These are phyloP conservation scores for Lichtheimia ornata DNA, from an alignment of 371 early-diverging fungal genomes.

Conservation along the genomic window DNA sequence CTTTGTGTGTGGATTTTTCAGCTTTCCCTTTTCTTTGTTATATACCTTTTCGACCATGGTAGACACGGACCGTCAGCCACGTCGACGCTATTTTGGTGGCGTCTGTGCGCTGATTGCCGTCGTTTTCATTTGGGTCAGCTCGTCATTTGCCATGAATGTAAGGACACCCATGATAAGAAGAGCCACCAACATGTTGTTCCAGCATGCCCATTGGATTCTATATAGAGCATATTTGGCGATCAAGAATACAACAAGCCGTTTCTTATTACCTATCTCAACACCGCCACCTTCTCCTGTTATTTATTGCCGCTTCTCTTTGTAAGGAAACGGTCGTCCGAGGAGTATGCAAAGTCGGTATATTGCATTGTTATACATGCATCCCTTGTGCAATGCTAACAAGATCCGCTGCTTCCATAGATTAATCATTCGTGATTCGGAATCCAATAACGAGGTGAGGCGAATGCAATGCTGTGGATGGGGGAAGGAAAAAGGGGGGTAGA, in stretches of 20 bases:
- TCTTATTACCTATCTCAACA: conserved; percentile 79
- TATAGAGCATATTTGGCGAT: conserved; percentile 70
- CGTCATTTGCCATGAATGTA: conserved; percentile 82
- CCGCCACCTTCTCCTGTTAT: conserved; percentile 78
- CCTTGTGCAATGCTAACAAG: too few species aligned
- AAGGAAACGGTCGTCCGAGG: conserved; percentile 13
- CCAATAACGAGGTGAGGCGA: not conserved
- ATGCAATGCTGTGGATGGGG: not conserved
- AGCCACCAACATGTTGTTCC: not conserved
- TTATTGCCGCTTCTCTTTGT: conserved; percentile 41
- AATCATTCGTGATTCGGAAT: conserved; percentile 6
- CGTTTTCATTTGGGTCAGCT: conserved; percentile 81
- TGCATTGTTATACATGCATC: not conserved
- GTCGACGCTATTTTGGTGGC: conserved; percentile 55
- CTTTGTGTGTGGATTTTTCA: too few species aligned
- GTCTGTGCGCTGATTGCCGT: conserved; percentile 68
- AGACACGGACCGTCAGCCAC: conserved; percentile 15
- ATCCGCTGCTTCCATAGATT: conserved; percentile 1
- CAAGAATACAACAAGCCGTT: conserved; percentile 76
- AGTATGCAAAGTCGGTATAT: conserved; percentile 21
- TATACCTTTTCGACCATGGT: not conserved
- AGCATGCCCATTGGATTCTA: too few species aligned
- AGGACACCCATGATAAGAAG: conserved; percentile 10
- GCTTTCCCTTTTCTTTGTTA: not conserved
- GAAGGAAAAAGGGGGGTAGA: not conserved